Base-by-base conservation (phyloP, 2,329 filamentous ascomycete species). In the Calonectria pseudoreteaudii region DNA sequence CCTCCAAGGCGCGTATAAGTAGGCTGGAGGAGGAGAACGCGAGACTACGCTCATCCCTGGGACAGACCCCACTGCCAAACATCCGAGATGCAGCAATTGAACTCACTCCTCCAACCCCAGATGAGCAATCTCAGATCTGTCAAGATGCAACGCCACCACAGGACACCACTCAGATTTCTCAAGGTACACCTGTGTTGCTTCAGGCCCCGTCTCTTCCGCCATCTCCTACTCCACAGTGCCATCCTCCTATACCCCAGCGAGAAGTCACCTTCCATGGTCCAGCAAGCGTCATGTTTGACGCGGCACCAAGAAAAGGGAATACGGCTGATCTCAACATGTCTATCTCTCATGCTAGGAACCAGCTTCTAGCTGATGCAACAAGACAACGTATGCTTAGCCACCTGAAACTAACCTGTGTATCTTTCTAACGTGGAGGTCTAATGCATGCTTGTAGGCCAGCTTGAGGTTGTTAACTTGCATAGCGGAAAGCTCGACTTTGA, bases 401-500 rank as follows among this genome's bases (percentile, higher is more conserved):
- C 11, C 26, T 9, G 6, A 6, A 18, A 11, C 11, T 44, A 28
- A 62, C 16, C 3, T 13, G 8, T 4, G 13, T 38, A 7, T n/a
- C 18, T 6, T 36, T 23, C 7, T 16, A 31, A 6, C 18, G 9
- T n/a, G 14, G 28, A 28, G 2, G 5, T 20, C 58, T 64, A 64
- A 64, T n/a, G 8, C 6, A 18, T 47, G 8, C 26, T 11, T 30
- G 2, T n/a, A 86, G 85, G 76, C 9, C 89, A 91, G 71, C 80
- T 90, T 8, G 89, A 91, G 71, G 83, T 84, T 0, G 81, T 90
- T 68, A 87, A 90, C 74, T 83, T 86, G 56, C 81, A 83, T 5
- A 80, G 84, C 20, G 85, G 84, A 2, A 86, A 86, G 69, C 84
- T 90, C 5, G 89, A 91, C 76, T 90, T 91, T 78, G 89, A 91